These are phyloP conservation scores for Cucurbita moschata DNA, from an alignment of 306 rosid species.

Conservation along the genomic window DNA sequence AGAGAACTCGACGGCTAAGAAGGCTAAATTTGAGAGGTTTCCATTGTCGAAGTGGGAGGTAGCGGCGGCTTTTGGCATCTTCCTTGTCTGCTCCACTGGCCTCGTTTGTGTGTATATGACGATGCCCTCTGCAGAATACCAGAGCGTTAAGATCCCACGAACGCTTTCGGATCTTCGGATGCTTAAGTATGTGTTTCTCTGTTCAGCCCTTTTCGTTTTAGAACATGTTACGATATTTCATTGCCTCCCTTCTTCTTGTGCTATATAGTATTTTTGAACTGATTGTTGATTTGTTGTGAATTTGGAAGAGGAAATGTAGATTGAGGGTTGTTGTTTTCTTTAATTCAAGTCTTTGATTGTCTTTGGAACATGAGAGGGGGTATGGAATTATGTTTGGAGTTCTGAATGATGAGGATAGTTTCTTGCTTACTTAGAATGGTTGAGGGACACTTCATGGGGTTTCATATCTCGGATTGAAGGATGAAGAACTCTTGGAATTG, in stretches of 20 bases:
- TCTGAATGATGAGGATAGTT: background rate
- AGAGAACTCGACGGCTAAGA: slow-evolving; percentile 62
- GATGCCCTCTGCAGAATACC: slow-evolving; percentile 62
- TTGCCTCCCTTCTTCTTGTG: background rate
- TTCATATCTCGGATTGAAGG: background rate
- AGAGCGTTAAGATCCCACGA: slow-evolving; percentile 66
- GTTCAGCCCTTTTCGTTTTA: background rate
- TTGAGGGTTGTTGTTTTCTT: background rate
- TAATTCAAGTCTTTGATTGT: background rate
- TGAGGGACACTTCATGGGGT: background rate
- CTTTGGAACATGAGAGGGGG: background rate
- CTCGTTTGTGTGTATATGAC: slow-evolving; percentile 67
- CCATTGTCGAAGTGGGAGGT: slow-evolving; percentile 61
- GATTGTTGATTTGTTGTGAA: background rate
- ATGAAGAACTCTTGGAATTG: background rate
- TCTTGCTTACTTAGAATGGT: background rate
- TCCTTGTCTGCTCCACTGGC: slow-evolving; percentile 52
- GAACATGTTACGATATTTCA: background rate
- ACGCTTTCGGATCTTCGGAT: slow-evolving; percentile 74
- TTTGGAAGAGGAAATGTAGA: background rate
- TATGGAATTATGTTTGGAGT: background rate
- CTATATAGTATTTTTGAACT: background rate
- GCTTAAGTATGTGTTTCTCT: slow-evolving; percentile 46
- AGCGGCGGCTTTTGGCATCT: slow-evolving; percentile 42
- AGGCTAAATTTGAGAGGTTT: slow-evolving; percentile 49